These are phyloP conservation scores for Aspergillus leporis DNA, from an alignment of 495 filamentous ascomycete species.

Conservation along the genomic window DNA sequence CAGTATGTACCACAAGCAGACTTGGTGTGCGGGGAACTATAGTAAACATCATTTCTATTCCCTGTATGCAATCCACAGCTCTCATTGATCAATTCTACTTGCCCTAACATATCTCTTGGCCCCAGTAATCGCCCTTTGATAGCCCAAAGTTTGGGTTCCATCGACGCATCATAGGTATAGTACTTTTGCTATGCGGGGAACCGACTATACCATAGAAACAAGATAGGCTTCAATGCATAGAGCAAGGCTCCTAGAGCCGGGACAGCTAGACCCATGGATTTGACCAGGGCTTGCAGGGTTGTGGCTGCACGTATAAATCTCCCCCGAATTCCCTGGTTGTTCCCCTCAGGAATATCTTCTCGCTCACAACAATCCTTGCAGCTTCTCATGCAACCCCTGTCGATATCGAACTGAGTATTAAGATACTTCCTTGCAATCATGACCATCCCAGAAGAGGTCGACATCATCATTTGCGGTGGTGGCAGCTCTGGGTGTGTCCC, in stretches of 20 bases:
- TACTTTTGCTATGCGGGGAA: slow-evolving; percentile 1
- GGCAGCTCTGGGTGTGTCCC: slow-evolving; percentile 73
- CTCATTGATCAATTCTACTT: neutral
- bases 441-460: slow-evolving; percentile 65
- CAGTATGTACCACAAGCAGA: neutral
- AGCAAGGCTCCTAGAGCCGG: neutral
- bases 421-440: slow-evolving; percentile 15
- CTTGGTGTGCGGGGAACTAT: neutral
- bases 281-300: neutral
- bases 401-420: neutral
- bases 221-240: neutral
- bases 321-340: neutral
- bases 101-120: neutral
- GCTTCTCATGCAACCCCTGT: neutral
- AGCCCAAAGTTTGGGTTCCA: neutral
- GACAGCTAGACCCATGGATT: neutral
- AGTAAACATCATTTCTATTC: neutral
- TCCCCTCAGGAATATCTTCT: neutral
- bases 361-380: neutral
- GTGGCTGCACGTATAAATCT: neutral
- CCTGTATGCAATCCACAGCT: neutral
- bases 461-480: slow-evolving; percentile 82
- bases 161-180: neutral
- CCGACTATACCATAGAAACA: neutral
- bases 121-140: neutral